Conservation (phyloP, 768 basidiomycete species). For the Tylopilus rubrobrunneus region DNA sequence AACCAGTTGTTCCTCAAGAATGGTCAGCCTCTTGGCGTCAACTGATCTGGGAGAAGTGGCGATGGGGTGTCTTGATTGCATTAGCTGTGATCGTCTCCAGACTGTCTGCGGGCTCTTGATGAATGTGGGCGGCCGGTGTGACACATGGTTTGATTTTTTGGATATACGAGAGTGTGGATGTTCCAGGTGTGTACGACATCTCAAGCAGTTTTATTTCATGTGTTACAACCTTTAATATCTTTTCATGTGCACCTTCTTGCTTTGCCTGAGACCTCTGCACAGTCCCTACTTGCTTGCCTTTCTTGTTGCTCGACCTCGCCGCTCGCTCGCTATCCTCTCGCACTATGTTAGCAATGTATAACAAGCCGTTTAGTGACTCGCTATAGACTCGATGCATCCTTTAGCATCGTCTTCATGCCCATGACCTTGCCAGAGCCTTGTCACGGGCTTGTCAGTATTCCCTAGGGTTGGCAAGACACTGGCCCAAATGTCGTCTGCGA, state of each 20-base stretch:
- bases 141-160: slow-evolving; percentile 11
- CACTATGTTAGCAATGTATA: slow-evolving; percentile 27
- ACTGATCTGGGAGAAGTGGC: slow-evolving; percentile 79
- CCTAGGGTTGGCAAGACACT: slow-evolving; percentile 39
- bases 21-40: slow-evolving; percentile 63
- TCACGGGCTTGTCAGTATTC: slow-evolving; percentile 40
- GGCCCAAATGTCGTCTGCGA: slow-evolving; percentile 55
- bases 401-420: not conserved
- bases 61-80: slow-evolving; percentile 75
- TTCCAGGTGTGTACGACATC: slow-evolving; percentile 17
- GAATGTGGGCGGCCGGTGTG: not conserved
- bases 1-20: slow-evolving; percentile 37
- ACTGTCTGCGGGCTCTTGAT: slow-evolving; percentile 51
- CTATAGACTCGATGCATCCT: slow-evolving; percentile 1
- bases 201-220: slow-evolving; percentile 14
- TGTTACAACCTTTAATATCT: slow-evolving; percentile 10
- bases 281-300: slow-evolving; percentile 5
- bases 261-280: slow-evolving; percentile 4
- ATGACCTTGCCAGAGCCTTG: slow-evolving; percentile 45
- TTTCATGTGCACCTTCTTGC: slow-evolving; percentile 9
- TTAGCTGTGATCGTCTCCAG: slow-evolving; percentile 76
- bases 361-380: slow-evolving; percentile 12
- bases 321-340: slow-evolving; percentile 19
- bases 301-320: slow-evolving; percentile 11
- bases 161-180: slow-evolving; percentile 15